These are phyloP conservation scores for Diaporthe sp. DNA, from an alignment of 2,329 filamentous ascomycete species.

Conservation along the genomic window DNA sequence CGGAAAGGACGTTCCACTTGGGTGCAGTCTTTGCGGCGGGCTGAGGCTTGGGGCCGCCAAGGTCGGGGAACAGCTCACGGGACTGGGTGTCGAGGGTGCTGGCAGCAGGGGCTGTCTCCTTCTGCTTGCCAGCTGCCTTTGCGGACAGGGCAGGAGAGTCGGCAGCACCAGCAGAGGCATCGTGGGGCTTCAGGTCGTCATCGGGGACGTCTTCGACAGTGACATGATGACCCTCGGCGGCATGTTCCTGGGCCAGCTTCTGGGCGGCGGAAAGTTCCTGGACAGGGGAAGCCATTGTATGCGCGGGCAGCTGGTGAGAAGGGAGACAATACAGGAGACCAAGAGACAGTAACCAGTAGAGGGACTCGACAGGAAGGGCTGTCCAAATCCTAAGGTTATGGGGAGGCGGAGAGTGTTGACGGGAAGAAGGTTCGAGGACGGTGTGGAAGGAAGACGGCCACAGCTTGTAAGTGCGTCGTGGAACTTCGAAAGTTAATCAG, in stretches of 20 bases:
- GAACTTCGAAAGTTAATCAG: slow-evolving; percentile 38
- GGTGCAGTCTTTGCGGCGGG: slow-evolving; percentile 74
- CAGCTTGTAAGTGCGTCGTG: slow-evolving; percentile 39
- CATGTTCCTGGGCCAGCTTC: slow-evolving; percentile 76
- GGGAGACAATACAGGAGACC: slow-evolving; percentile 44
- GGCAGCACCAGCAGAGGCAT: slow-evolving; percentile 59
- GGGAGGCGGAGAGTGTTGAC: slow-evolving; percentile 23
- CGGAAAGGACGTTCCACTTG: slow-evolving; percentile 77
- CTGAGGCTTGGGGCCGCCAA: slow-evolving; percentile 80
- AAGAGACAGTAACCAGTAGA: slow-evolving; percentile 41
- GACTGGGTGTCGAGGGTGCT: slow-evolving; percentile 83
- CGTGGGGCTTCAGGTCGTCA: slow-evolving; percentile 70
- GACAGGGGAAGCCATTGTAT: slow-evolving; percentile 58
- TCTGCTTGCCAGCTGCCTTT: slow-evolving; percentile 79
- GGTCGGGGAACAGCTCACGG: slow-evolving; percentile 93
- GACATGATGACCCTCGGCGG: slow-evolving; percentile 63
- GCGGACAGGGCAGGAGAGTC: slow-evolving; percentile 66
- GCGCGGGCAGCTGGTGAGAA: slow-evolving; percentile 32
- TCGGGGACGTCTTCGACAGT: slow-evolving; percentile 87
- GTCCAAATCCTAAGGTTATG: slow-evolving; percentile 38
- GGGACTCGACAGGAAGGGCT: slow-evolving; percentile 43
- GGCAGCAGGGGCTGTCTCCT: slow-evolving; percentile 50
- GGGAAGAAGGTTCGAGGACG: slow-evolving; percentile 22
- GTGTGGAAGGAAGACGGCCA: slow-evolving; percentile 24
- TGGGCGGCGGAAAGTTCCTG: slow-evolving; percentile 69